Evolutionary conservation across 2,329 filamentous ascomycete genomes (phyloP), one percentile per base, ranked within the genome.

Genomic region (Chaetomiaceae sp.): DNA sequence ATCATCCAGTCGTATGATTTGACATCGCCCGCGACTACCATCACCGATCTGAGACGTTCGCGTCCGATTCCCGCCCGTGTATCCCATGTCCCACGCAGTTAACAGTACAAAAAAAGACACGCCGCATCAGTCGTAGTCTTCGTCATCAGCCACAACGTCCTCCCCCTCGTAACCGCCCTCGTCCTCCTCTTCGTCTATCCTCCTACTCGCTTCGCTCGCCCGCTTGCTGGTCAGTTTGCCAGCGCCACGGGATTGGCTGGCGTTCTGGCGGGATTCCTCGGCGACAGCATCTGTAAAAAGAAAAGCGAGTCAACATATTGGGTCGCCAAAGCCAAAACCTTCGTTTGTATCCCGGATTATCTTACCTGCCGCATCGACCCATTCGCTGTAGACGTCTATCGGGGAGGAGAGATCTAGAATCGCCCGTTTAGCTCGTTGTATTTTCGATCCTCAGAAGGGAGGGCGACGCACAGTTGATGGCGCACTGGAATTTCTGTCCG

Each of bases 351-450:
- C 10, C 39, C n/a, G n/a, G n/a, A n/a, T n/a, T n/a, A n/a, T n/a
- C 71, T 57, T 70, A 82, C 80, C 76, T 57, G 80, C 74, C 57
- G 93, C 93, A 71, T 99, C 93, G 57, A 99, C 89, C 93, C 93
- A 99, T 69, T 97, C 93, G 30, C 89, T 88, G 66, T 99, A 99
- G 7, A 99, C 92, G 66, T 99, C 93, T 41, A 99, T 90, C 0
- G 89, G 82, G 13, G 87, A 88, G 21, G 89, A 95, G 21, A 97
- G 82, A 68, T 95, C 89, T 95, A 43, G 13, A 40, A 30, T 13
- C 40, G 41, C 9, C 46, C 6, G 6, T 27, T 6, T 27, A n/a
- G n/a, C n/a, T n/a, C n/a, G n/a, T n/a, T n/a, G n/a, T n/a, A n/a
- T n/a, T n/a, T n/a, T n/a, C n/a, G n/a, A n/a, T n/a, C n/a, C n/a